Percentiles rank a stretch among this genome's conserved stretches.
Evolutionary conservation across 2,329 filamentous ascomycete genomes (phyloP).

Genomic region (Penicillium hordei): DNA sequence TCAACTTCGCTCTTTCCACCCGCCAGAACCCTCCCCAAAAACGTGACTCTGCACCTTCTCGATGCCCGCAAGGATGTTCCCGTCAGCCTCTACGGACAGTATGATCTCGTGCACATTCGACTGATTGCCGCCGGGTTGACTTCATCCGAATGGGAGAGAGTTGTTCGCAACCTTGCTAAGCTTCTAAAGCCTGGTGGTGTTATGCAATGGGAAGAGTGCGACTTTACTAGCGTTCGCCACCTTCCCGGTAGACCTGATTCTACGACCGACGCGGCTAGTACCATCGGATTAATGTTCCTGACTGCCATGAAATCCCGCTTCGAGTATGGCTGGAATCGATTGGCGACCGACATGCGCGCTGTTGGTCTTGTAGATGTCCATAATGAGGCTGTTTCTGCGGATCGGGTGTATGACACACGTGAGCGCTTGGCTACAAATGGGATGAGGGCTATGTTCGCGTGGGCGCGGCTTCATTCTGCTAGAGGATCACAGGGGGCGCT

Average conservation of each 20-base stretch:
- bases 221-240: conserved; percentile 7
- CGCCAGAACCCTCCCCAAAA: conserved; percentile 9
- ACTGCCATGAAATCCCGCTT: background rate
- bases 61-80: conserved; percentile 19
- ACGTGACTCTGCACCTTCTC: conserved; percentile 15
- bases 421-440: background rate
- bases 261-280: background rate
- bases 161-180: conserved; percentile 3
- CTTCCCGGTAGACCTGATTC: background rate
- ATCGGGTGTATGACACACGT: conserved; percentile 1
- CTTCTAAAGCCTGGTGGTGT: conserved; percentile 16
- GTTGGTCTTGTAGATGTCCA: background rate
- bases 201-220: conserved; percentile 18
- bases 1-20: conserved; percentile 11
- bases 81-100: conserved; percentile 15
- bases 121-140: background rate
- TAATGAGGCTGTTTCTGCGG: background rate
- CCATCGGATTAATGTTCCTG: background rate
- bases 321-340: background rate
- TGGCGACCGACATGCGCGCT: background rate
- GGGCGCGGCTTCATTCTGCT: background rate
- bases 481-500: background rate
- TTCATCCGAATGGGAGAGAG: background rate
- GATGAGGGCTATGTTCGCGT: conserved; percentile 1
- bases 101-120: conserved; percentile 27